Percentiles rank a stretch among this genome's conserved stretches.
These are phyloP conservation scores for Pseudopediastrum boryanum DNA, from an alignment of 139 green algal species.

Conservation along the genomic window DNA sequence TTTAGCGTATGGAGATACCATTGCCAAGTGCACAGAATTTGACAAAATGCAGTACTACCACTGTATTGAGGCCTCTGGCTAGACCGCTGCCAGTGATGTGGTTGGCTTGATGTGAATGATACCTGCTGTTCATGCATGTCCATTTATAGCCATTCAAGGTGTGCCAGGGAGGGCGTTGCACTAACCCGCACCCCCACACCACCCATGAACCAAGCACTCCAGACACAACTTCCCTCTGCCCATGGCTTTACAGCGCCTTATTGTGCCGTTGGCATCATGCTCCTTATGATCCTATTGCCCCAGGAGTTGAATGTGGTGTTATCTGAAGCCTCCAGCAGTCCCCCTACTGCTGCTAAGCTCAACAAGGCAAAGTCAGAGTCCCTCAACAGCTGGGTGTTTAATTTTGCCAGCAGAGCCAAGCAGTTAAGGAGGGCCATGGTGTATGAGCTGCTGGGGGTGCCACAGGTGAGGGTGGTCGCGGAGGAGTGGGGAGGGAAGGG, in stretches of 20 bases:
- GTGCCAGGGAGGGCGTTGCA: no score
- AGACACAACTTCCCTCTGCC: no score
- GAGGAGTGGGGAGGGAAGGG: background rate
- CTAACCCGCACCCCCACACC: no score
- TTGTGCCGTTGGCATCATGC: background rate
- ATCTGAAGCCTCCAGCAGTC: background rate
- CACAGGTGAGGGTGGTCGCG: conserved; percentile 41
- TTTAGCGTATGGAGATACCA: no score
- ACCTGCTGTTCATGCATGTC: no score
- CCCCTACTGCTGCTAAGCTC: conserved; percentile 17
- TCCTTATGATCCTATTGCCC: background rate
- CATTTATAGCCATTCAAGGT: no score
- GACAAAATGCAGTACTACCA: no score
- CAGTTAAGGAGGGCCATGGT: conserved; percentile 65
- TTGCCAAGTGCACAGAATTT: no score
- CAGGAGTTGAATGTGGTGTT: conserved; percentile 25
- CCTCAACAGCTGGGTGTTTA: conserved; percentile 81
- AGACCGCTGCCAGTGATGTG: no score
- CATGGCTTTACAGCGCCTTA: background rate
- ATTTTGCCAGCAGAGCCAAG: conserved; percentile 66
- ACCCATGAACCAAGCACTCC: no score
- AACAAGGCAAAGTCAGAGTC: conserved; percentile 55
- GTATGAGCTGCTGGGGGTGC: conserved; percentile 77
- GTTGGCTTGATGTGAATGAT: no score
- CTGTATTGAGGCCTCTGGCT: no score